Conservation (phyloP, 306 rosid genomes). For the Fagus crenata region DNA sequence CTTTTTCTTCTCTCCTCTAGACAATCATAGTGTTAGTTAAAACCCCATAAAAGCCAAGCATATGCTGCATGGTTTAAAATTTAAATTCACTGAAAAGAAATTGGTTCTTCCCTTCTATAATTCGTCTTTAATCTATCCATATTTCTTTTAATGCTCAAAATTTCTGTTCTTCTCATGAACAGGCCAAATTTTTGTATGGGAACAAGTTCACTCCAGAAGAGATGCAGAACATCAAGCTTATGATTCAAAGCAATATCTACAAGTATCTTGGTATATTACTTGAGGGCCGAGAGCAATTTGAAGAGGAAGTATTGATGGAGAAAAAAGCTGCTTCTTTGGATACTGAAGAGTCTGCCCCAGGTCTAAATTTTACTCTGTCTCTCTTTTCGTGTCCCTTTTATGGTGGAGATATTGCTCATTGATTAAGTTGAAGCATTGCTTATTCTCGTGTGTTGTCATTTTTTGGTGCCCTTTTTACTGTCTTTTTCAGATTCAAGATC, state of each 20-base stretch:
- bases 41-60: background rate
- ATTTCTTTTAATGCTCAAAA: constrained; percentile 13
- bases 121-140: background rate
- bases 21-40: background rate
- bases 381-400: constrained; percentile 15
- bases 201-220: constrained; percentile 69
- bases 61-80: background rate
- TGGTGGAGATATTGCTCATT: constrained; percentile 26
- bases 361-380: constrained; percentile 30
- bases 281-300: constrained; percentile 88
- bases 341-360: constrained; percentile 44
- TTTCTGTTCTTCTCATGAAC: constrained; percentile 29
- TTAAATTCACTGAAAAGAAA: background rate
- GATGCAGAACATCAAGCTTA: constrained; percentile 69
- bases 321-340: constrained; percentile 32
- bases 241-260: constrained; percentile 93
- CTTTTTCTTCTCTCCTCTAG: background rate
- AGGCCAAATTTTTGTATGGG: constrained; percentile 82
- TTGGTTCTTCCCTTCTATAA: background rate
- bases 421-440: constrained; percentile 16
- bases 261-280: constrained; percentile 82
- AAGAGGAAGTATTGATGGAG: constrained; percentile 70
- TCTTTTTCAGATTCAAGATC: background rate
- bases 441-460: constrained; percentile 15
- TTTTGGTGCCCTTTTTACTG: constrained; percentile 16